Base-by-base conservation (phyloP, 148 eudicot species). In the Dysphania ambrosioides region DNA sequence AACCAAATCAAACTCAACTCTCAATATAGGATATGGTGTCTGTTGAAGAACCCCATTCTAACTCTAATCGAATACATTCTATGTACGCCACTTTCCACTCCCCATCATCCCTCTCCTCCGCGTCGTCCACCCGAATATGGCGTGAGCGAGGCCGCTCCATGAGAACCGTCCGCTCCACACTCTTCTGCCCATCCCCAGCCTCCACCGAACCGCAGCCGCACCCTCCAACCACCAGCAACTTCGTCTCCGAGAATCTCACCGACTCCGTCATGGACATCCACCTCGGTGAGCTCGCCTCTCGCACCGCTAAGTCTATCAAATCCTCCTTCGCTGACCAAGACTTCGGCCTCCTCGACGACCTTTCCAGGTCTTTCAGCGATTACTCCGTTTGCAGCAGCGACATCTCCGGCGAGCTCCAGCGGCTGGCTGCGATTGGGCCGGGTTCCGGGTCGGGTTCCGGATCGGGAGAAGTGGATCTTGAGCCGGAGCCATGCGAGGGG, bases 391-490 rank as follows among this genome's bases (percentile, higher is more conserved):
- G 92, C 68, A 83, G 89, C 82, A 83, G 88, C 70, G 98, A 94
- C 53, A 88, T 94, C 24, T 94, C 98, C 76, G 97, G 98, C 47
- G 98, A 94, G 72, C 79, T 94, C 0, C 96, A 86, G 47, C 84
- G 96, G 6, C 81, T 94, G 4, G 97, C 75, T 38, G 26, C 16
- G 0, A 29, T 23, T 73, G 58, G 58, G 23, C 73, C 44, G 66
- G 23, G 23, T 60, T 49, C 76, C 62, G 64, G 73, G 1, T 26
- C 32, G 5, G 41, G 40, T 18, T 55, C 69, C 31, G 53, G 38
- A 9, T 19, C 80, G 19, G 80, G 15, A 2, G 63, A 66, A 8
- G 65, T 57, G 29, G 68, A 68, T 32, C 74, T 19, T 24, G 83
- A 78, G 38, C 80, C 78, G 1, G 93, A 89, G 63, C 92, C 95